Evolutionary conservation across 2,329 filamentous ascomycete genomes (phyloP), one percentile per base, ranked within the genome.

Genomic region (Aureobasidium melanogenum): DNA sequence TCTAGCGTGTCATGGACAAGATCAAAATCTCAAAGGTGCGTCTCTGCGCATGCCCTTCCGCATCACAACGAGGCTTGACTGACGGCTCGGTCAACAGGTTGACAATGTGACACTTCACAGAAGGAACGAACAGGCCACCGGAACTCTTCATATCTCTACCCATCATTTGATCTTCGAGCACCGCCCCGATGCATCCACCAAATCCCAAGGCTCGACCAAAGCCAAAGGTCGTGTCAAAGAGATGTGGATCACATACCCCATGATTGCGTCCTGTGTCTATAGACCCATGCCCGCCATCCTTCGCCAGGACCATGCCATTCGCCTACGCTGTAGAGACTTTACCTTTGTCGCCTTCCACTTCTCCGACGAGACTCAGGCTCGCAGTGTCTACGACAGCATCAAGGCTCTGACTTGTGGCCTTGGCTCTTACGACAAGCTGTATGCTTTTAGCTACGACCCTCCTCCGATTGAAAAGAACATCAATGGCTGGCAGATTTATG

Each of bases 281-380:
- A 85, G 90, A 63, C 88, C 91, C 30, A 85, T 87, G 50, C 87
- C 88, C 19, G 80, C 84, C 7, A 79, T 81, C 14, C 88, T 88
- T 62, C 83, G 85, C 55, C 83, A 91, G 64, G 82, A 85, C 34
- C 91, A 92, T 6, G 89, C 89, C 3, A 91, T 99, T 70, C 88
- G 93, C 57, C 78, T 99, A 64, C 87, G 91, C 58, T 91, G 92
- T 71, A 88, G 93, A 62, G 94, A 99, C 78, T 97, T 99, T 73
- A 93, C 85, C 52, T 96, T 92, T 74, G 86, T 96, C 64, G 92
- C 89, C 64, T 92, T 99, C 76, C 91, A 92, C 74, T 96, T 99
- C 71, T 71, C 78, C 22, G 84, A 88, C 61, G 88, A 92, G 69
- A 81, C 81, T 59, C 80, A 85, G 66, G 93, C 91, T 9, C 85